A percentile compares a stretch with the other conserved stretches of the same genome.
Evolutionary conservation across 495 filamentous ascomycete species (phyloP).

Genomic region (Recurvomyces mirabilis): DNA sequence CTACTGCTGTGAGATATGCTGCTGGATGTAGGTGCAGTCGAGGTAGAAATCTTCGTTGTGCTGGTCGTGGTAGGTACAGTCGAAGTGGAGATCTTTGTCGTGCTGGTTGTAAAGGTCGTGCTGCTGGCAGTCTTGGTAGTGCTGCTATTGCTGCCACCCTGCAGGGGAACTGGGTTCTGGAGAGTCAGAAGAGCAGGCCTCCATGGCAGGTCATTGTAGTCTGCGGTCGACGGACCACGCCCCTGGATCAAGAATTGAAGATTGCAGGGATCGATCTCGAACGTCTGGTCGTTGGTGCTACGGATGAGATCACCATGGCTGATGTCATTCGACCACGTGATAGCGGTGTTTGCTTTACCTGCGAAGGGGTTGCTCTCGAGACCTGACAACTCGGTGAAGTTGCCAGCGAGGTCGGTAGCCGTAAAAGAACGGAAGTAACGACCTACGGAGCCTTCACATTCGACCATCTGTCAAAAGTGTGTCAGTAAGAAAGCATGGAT

Average conservation of each 20-base stretch:
- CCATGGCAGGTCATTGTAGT: constrained; percentile 4
- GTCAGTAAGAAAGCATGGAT: constrained; percentile 53
- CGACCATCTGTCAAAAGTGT: constrained; percentile 40
- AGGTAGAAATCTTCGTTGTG: background rate
- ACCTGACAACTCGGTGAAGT: constrained; percentile 43
- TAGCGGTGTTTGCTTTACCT: constrained; percentile 49
- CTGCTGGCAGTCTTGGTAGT: background rate
- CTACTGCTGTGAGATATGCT: no score
- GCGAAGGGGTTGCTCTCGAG: constrained; percentile 46
- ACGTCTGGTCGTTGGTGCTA: constrained; percentile 43
- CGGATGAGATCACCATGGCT: constrained; percentile 52
- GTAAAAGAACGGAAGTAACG: constrained; percentile 57
- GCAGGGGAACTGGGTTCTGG: background rate
- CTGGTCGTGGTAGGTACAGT: background rate
- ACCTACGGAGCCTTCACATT: constrained; percentile 44
- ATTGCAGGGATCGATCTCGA: constrained; percentile 27
- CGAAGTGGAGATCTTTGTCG: background rate
- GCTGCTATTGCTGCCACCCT: background rate
- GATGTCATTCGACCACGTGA: constrained; percentile 53
- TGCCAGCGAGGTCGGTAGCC: constrained; percentile 39
- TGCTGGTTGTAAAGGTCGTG: background rate
- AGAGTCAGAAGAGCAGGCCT: constrained; percentile 1
- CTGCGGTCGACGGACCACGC: background rate
- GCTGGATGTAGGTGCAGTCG: background rate
- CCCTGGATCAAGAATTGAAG: constrained; percentile 16